Percentiles rank a stretch among this genome's conserved stretches.
phyloP scores from a whole-genome alignment of 2,329 filamentous ascomycete species.

The Arthroderma sp. region DNA sequence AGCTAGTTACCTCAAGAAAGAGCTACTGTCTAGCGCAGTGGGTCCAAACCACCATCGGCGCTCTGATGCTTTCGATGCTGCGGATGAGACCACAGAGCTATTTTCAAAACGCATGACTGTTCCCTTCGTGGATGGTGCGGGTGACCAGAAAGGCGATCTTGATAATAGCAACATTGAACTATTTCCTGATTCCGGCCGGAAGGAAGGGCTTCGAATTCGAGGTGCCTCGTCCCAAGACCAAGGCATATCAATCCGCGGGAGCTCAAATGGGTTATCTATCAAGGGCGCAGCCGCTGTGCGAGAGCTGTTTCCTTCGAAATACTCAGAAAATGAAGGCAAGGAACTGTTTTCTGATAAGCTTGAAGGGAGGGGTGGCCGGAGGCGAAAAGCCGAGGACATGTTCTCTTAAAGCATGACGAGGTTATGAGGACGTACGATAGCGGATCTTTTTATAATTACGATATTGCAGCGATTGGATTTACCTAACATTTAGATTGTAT shows the following conservation, averaged over 20 bases:
- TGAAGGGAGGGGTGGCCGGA: slow-evolving; percentile 43
- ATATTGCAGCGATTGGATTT: neutral
- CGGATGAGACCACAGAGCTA: slow-evolving; percentile 41
- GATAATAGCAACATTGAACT: slow-evolving; percentile 25
- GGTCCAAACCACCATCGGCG: slow-evolving; percentile 38
- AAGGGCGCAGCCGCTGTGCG: slow-evolving; percentile 54
- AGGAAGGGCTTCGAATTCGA: slow-evolving; percentile 44
- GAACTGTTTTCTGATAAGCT: slow-evolving; percentile 54
- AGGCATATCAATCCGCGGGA: slow-evolving; percentile 27
- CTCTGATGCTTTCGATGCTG: slow-evolving; percentile 40
- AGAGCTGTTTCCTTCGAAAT: slow-evolving; percentile 57
- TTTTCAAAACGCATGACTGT: slow-evolving; percentile 38
- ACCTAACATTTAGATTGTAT: no score
- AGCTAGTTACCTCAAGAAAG: slow-evolving; percentile 36
- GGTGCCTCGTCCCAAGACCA: slow-evolving; percentile 38
- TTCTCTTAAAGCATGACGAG: slow-evolving; percentile 41
- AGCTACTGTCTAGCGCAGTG: slow-evolving; percentile 36
- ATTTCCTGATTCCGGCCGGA: slow-evolving; percentile 23
- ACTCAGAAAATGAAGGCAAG: slow-evolving; percentile 46
- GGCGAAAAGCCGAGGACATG: slow-evolving; percentile 59
- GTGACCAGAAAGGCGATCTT: slow-evolving; percentile 7
- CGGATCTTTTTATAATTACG: neutral
- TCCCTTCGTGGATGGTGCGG: slow-evolving; percentile 35
- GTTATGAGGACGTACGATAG: neutral
- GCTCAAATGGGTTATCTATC: slow-evolving; percentile 45